phyloP scores from a whole-genome alignment of 441 rosid genomes.

The Syzygium syzygioides region DNA sequence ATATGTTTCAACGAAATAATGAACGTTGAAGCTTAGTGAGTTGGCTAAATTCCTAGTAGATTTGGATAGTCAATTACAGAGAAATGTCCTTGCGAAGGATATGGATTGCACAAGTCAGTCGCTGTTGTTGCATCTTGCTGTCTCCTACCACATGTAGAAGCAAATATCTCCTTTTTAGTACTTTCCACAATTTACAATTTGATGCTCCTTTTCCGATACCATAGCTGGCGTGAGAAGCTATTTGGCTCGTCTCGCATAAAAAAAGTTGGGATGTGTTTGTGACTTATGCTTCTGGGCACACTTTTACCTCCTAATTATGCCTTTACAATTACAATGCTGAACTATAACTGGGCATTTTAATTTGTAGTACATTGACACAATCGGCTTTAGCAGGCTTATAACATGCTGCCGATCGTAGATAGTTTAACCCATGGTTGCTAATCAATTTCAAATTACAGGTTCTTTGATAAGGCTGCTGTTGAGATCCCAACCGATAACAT shows the following conservation, averaged over 20 bases:
- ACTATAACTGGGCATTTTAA: neutral
- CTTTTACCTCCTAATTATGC: neutral
- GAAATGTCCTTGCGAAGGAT: neutral
- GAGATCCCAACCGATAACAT: slow-evolving; percentile 32
- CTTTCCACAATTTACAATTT: neutral
- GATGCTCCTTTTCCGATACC: neutral
- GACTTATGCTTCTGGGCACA: neutral
- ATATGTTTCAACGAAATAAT: neutral
- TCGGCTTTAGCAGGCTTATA: neutral
- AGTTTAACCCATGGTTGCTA: neutral
- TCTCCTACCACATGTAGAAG: neutral
- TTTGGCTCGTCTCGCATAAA: neutral
- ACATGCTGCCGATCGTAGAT: neutral
- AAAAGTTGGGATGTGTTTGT: neutral
- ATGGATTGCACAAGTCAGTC: neutral
- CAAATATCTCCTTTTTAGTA: neutral
- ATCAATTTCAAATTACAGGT: slow-evolving; percentile 30
- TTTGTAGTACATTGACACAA: neutral
- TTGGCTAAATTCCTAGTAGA: neutral
- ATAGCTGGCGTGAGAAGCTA: neutral
- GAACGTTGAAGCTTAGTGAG: neutral
- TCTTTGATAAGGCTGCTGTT: slow-evolving; percentile 94
- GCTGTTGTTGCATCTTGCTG: neutral
- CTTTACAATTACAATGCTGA: neutral
- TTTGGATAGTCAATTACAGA: neutral